Base-by-base conservation (phyloP, 2,329 filamentous ascomycete species). In the Alternaria hordeiaustralica region DNA sequence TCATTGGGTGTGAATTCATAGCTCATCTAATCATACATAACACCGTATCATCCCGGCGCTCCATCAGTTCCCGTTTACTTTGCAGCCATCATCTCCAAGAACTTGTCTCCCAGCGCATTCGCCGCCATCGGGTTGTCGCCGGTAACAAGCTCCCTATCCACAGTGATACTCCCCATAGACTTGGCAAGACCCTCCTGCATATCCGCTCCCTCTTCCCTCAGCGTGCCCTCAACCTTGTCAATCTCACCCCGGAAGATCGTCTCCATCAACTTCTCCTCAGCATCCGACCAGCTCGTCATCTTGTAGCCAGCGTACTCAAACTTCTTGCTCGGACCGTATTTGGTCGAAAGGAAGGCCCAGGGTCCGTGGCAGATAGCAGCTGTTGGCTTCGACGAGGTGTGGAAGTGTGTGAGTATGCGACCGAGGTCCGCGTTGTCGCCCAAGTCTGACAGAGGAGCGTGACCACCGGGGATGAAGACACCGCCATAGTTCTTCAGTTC, bases 331-430 rank as follows among this genome's bases (percentile, higher is more conserved):
- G 76, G 79, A 1, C 69, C 75, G 15, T 70, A 65, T 65, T 80
- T 82, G 0, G 82, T 84, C 5, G 78, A 81, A 13, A 85, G 60
- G 41, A 84, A 77, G 1, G 82, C 83, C 68, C 80, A 83, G 1
- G 82, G 82, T 1, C 83, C 83, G 58, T 85, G 82, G 43, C 83
- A 84, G n/a, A 84, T 80, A 4, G 78, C 79, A 1, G 81, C 82
- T 0, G 83, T 84, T 0, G 83, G 82, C 64, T 84, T 84, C 5
- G 75, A 69, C 61, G 77, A 65, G 2, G 51, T 49, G 57, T 84
- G 80, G 65, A 84, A 84, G 28, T 81, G 79, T 3, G 64, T 67
- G 55, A 84, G 55, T 4, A 84, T 81, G 5, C 82, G 75, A 0
- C 82, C 83, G 7, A 84, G 71, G 3, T 84, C 81, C 4, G 73